Base-by-base conservation (phyloP, 2,329 filamentous ascomycete genomes). In the Leptographium radiaticola region DNA sequence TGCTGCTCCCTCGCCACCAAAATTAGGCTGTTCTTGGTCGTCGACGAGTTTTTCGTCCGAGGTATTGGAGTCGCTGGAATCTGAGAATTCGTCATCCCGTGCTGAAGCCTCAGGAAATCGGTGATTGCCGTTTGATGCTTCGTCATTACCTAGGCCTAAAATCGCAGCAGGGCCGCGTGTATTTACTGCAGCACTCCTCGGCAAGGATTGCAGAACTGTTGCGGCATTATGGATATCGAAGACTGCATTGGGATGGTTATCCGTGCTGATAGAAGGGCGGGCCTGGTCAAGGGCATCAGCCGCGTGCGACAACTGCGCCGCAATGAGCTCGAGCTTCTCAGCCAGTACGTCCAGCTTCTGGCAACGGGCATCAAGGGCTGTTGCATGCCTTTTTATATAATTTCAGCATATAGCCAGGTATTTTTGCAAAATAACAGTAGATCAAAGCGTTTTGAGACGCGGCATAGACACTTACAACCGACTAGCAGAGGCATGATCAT, bases 321-420 rank as follows among this genome's bases (percentile, higher is more conserved):
- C 54, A 2, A 63, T 50, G 4, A 13, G 18, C 33, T 63, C 63
- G 2, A 64, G 56, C n/a, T 60, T 56, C 20, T 60, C 49, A 46
- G 60, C 62, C n/a, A 63, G 53, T 1, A 46, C 6, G 33, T 62
- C 60, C 49, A 63, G 55, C 43, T 64, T 56, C 33, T 63, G 61
- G 39, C 57, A 64, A 13, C 60, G 54, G 0, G 58, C 60, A 49
- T 64, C 62, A 8, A 62, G 58, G 1, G 58, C 55, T 0, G 55
- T 49, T 1, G 57, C 57, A 52, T 62, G 59, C 10, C 60, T 61
- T n/a, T n/a, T n/a, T n/a, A n/a, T n/a, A n/a, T n/a, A n/a, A n/a
- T n/a, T n/a, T n/a, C n/a, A n/a, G n/a, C n/a, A n/a, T n/a, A n/a
- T n/a, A n/a, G 48, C 30, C 33, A 11, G 20, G 25, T 36, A 12